Percentiles rank a stretch among this genome's conserved stretches.
These are phyloP conservation scores for Poronia punctata DNA, from an alignment of 495 filamentous ascomycete species.

Conservation along the genomic window DNA sequence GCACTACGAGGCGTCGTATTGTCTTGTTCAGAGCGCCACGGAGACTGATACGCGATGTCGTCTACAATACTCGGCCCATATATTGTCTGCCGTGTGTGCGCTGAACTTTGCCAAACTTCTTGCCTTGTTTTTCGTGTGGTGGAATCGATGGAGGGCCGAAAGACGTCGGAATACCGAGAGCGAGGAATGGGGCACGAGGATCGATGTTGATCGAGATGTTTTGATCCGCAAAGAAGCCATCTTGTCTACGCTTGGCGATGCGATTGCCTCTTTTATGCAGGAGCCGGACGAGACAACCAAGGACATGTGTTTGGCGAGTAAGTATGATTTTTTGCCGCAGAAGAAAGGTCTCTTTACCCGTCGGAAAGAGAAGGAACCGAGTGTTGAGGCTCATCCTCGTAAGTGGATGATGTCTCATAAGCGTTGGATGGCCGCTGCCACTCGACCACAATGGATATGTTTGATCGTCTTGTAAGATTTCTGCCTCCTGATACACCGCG, in stretches of 20 bases:
- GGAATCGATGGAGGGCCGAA: background rate
- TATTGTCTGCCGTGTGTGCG: constrained; percentile 6
- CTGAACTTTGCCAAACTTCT: constrained; percentile 13
- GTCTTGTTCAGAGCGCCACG: background rate
- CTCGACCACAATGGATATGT: constrained; percentile 6
- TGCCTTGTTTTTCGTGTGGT: constrained; percentile 11
- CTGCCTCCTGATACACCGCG: no score
- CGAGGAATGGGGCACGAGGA: background rate
- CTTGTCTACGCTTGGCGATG: constrained; percentile 23
- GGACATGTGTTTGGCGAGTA: constrained; percentile 20
- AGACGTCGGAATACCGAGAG: constrained; percentile 3
- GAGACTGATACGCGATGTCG: background rate
- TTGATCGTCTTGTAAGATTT: constrained; percentile 4
- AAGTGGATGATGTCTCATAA: background rate
- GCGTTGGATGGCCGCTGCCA: constrained; percentile 9
- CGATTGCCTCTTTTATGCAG: constrained; percentile 26
- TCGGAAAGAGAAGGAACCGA: constrained; percentile 1
- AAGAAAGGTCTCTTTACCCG: background rate
- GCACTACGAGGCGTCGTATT: constrained; percentile 1
- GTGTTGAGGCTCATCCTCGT: background rate
- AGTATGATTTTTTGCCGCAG: constrained; percentile 14
- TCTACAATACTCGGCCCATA: constrained; percentile 11
- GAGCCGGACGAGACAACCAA: constrained; percentile 24
- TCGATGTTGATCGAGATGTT: background rate
- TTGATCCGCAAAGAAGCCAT: background rate